Base-by-base conservation (phyloP, 1,284 basidiomycete species). In the Albatrellus sp. region DNA sequence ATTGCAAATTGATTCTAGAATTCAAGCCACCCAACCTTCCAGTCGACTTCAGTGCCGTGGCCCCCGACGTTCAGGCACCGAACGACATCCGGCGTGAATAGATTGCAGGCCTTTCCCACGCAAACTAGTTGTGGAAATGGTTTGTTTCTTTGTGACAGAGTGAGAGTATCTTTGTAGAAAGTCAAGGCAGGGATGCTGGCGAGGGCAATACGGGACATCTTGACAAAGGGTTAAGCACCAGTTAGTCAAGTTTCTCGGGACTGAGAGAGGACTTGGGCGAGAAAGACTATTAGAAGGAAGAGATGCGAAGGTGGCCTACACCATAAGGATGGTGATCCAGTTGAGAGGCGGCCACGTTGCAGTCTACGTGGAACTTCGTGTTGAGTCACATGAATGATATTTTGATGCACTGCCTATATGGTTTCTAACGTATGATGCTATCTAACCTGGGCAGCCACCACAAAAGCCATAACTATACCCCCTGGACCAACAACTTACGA, bases 51-150 rank as follows among this genome's bases (percentile, higher is more conserved):
- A 1, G 73, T 66, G 1, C 84, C 89, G 48, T 66, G 64, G 7
- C 86, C 84, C 33, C 91, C 90, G 40, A 82, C 67, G 51, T 83
- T 88, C 39, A 68, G 68, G 60, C 91, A 97, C 50, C 88, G 78
- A 24, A 96, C 80, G n/a, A 81, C 86, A 48, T 90, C 83, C 1
- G 90, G 91, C 48, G 79, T 73, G 60, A 79, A 93, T 13, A 75
- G 57, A 31, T 65, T 68, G 60, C 92, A 96, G 32, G 82, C 70
- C 50, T 75, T 75, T 20, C 91, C 90, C n/a, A 76, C 56, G 59
- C 92, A 96, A 30, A 67, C 70, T 19, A 96, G 73, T 57, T 96
- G 91, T 2, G 77, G 72, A 37, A 93, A 68, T 4, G 89, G 72
- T 3, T 64, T 58, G 1, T 75, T 77, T 45, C 91, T 72, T 28